These are phyloP conservation scores for Schizopora paradoxa DNA, from an alignment of 1,284 basidiomycete species.

Conservation along the genomic window DNA sequence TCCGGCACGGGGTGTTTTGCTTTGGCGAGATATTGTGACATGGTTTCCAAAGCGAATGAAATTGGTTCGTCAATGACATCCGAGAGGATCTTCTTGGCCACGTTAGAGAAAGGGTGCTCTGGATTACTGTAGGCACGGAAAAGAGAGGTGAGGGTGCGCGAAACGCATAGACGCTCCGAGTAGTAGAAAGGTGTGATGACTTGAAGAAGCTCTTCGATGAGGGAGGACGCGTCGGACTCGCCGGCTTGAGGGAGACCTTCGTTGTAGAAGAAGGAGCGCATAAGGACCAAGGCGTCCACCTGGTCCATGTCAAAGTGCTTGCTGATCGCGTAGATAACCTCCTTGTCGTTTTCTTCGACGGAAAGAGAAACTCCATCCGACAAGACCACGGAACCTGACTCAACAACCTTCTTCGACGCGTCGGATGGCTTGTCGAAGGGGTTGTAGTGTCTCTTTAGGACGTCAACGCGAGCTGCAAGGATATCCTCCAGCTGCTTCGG, in stretches of 20 bases:
- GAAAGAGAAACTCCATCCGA: slow-evolving; percentile 55
- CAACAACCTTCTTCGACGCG: slow-evolving; percentile 59
- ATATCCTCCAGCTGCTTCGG: slow-evolving; percentile 52
- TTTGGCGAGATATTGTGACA: slow-evolving; percentile 55
- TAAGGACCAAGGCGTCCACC: slow-evolving; percentile 62
- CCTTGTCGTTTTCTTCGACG: slow-evolving; percentile 64
- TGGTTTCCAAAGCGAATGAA: slow-evolving; percentile 50
- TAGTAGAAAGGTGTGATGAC: slow-evolving; percentile 78
- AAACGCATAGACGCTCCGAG: slow-evolving; percentile 65
- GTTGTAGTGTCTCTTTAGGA: slow-evolving; percentile 48
- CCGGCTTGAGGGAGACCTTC: slow-evolving; percentile 59
- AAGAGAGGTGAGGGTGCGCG: slow-evolving; percentile 60
- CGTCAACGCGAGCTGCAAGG: slow-evolving; percentile 49
- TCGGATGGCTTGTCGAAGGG: slow-evolving; percentile 66
- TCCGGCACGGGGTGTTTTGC: slow-evolving; percentile 49
- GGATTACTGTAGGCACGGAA: slow-evolving; percentile 49
- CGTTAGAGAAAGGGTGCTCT: slow-evolving; percentile 45
- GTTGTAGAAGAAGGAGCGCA: slow-evolving; percentile 77
- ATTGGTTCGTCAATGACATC: slow-evolving; percentile 56
- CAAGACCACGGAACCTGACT: slow-evolving; percentile 59
- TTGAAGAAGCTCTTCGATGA: slow-evolving; percentile 58
- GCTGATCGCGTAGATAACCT: slow-evolving; percentile 65
- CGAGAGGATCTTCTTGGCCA: slow-evolving; percentile 53
- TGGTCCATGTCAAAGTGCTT: slow-evolving; percentile 69
- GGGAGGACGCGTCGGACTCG: slow-evolving; percentile 36